These are phyloP conservation scores for Nidularia pulvinata DNA, from an alignment of 768 basidiomycete genomes.

Conservation along the genomic window DNA sequence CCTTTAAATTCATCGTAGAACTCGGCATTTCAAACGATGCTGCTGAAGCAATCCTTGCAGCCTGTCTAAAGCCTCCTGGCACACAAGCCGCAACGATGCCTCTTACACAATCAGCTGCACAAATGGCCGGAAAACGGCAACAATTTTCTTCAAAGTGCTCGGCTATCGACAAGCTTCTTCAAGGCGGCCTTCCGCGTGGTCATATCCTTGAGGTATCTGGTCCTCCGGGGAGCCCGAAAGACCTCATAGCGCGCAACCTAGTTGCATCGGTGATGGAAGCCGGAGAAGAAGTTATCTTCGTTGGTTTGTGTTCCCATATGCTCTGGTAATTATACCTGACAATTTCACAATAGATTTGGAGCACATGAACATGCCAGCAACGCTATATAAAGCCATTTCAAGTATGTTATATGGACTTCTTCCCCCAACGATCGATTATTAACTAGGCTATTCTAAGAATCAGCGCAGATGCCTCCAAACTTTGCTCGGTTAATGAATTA, in stretches of 20 bases:
- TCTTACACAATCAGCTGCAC: slow-evolving; percentile 60
- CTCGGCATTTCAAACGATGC: slow-evolving; percentile 43
- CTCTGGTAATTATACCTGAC: neutral
- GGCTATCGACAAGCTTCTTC: slow-evolving; percentile 58
- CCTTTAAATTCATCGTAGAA: slow-evolving; percentile 31
- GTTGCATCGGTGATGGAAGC: slow-evolving; percentile 44
- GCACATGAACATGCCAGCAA: slow-evolving; percentile 36
- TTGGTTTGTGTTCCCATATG: slow-evolving; percentile 44
- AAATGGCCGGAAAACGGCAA: slow-evolving; percentile 20
- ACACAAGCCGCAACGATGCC: slow-evolving; percentile 16
- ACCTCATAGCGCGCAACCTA: slow-evolving; percentile 49
- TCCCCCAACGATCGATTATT: neutral
- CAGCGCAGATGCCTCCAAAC: neutral
- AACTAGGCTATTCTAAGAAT: neutral
- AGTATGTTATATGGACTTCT: slow-evolving; percentile 12
- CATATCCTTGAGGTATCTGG: slow-evolving; percentile 75
- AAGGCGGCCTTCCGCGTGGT: slow-evolving; percentile 61
- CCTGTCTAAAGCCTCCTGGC: slow-evolving; percentile 28
- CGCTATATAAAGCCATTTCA: slow-evolving; percentile 20
- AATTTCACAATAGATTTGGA: slow-evolving; percentile 35
- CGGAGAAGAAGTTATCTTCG: slow-evolving; percentile 56
- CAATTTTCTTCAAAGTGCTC: slow-evolving; percentile 41
- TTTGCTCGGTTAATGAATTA: slow-evolving; percentile 31
- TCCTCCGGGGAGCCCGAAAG: slow-evolving; percentile 73
- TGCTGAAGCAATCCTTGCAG: slow-evolving; percentile 44